Base-by-base conservation (phyloP, 306 rosid genomes). In the Quercus mongolica region DNA sequence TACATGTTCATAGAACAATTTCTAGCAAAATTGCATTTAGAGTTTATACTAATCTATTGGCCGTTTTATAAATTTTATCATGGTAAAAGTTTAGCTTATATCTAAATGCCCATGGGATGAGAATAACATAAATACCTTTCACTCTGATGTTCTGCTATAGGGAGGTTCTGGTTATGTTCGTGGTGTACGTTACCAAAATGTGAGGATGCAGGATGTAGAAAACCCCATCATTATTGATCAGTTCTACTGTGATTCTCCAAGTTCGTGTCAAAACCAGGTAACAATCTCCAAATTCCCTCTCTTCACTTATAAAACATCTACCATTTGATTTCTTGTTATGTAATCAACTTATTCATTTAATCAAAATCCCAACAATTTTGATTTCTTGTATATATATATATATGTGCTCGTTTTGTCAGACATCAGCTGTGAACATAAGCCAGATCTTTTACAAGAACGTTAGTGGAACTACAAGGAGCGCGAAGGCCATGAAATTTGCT, bases 111-210 rank as follows among this genome's bases (percentile, higher is more conserved):
- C 14, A 35, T 35, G 23, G 25, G 25, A 68, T 68, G 76, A 56
- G 70, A 69, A 69, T 69, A 72, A 59, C 56, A 44, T 51, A 1
- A 63, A 25, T 61, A 79, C 41, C 46, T 85, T 63, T n/a, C 61
- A 49, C 80, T 46, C 15, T 79, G 62, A 11, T 83, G 49, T 28
- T 46, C 41, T 79, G 77, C 64, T 76, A 38, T 54, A 96, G 99
- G 99, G 99, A 80, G 99, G 99, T 79, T 84, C 96, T n/a, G 99
- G 99, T 41, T 91, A 87, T 84, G 99, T 96, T 71, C 87, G 87
- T 33, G 89, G 91, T 10, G 89, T 96, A 4, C 92, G 93, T 17
- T 96, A 91, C 76, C 92, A 96, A 87, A 92, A 96, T 77, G 98
- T 96, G 82, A 84, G 79, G 85, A 84, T 93, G 90, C 94, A 91